Base-by-base conservation (phyloP, 805 yeast species). In the Saturnispora dispora region DNA sequence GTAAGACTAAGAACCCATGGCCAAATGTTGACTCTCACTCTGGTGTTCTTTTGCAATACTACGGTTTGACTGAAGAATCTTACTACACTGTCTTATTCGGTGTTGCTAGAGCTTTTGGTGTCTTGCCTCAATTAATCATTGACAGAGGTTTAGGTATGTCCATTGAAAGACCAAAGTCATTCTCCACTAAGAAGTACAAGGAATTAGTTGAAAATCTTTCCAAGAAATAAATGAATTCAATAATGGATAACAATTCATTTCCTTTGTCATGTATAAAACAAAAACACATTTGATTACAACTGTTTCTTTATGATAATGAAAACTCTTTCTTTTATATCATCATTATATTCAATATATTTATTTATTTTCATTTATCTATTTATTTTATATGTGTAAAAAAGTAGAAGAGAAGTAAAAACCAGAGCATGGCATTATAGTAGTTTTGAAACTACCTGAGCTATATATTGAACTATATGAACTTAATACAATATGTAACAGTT, bases 1-100 rank as follows among this genome's bases (percentile, higher is more conserved):
- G 91, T 70, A 86, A 86, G 80, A 85, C 91, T 66, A 85, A 85
- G 80, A 85, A 85, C 80, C 93, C 93, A 72, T 85, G 89, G 89
- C 93, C 95, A 71, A 85, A 85, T 67, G 95, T 85, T 58, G 95
- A 85, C 72, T 83, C 93, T 50, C 88, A 83, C 73, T 84, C 91
- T 47, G 95, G 95, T 73, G 88, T 85, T 56, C 71, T 86, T 61
- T 76, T 85, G 70, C 90, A 85, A 72, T 82, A 86, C 78, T 85
- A 85, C 74, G 95, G 95, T 61, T 73, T 85, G 65, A 83, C 84
- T 52, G 88, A 85, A 75, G 81, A 81, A 62, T 78, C 86, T 43
- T 86, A 83, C 82, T 85, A 85, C 79, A 86, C 93, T 50, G 95
- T 85, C 41, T 72, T 85, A 67, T 85, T 85, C 69, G 93, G 91